Evolutionary conservation across 1,284 basidiomycete species (phyloP).

Genomic region (Crepidotus sp.): DNA sequence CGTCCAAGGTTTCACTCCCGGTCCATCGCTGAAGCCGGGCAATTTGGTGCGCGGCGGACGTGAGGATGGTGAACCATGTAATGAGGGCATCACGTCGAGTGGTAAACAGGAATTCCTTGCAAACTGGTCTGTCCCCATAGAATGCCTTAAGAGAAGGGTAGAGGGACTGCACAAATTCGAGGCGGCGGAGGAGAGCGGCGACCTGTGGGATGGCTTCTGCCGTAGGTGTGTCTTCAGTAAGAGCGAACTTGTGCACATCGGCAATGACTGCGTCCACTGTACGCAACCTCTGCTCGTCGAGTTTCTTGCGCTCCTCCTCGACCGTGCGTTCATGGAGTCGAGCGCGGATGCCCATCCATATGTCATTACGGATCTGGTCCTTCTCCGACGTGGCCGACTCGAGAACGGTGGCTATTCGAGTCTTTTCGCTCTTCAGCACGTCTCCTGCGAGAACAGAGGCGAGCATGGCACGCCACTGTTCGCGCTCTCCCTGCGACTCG

Average conservation of each 20-base stretch:
- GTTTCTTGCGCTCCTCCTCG: constrained; percentile 72
- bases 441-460: constrained; percentile 88
- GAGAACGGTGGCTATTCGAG: constrained; percentile 72
- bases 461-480: constrained; percentile 94
- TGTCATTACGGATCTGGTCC: constrained; percentile 54
- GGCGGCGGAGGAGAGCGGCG: constrained; percentile 62
- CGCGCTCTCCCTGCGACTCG: constrained; percentile 68
- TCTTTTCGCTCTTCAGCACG: constrained; percentile 88
- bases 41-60: constrained; percentile 71
- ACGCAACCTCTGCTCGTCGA: constrained; percentile 77
- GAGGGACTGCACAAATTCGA: constrained; percentile 78
- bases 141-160: constrained; percentile 84
- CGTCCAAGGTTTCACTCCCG: constrained; percentile 83
- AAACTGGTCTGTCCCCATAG: constrained; percentile 66
- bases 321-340: constrained; percentile 73
- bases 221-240: constrained; percentile 31
- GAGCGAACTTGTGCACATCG: constrained; percentile 73
- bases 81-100: constrained; percentile 78
- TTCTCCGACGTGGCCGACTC: constrained; percentile 61
- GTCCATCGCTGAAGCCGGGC: constrained; percentile 83
- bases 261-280: constrained; percentile 78
- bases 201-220: constrained; percentile 64
- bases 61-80: constrained; percentile 82
- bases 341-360: constrained; percentile 91
- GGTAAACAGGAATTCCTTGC: constrained; percentile 61